phyloP scores from a whole-genome alignment of 192 early-diverging fungal species.

The Entomortierella lignicola region DNA sequence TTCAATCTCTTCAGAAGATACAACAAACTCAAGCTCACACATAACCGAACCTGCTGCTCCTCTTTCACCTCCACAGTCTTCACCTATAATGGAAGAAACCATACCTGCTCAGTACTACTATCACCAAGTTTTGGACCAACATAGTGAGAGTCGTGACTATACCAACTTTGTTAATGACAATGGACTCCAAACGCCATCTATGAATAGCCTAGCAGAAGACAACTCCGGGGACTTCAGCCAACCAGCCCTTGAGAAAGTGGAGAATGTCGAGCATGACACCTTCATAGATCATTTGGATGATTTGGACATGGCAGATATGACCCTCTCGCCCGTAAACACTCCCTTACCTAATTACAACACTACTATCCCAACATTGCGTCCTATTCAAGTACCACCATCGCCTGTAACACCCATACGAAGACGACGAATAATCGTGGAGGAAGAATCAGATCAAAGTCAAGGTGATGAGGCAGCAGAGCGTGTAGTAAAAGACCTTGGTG shows the following conservation, averaged over 20 bases:
- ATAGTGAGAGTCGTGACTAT: background rate
- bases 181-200: background rate
- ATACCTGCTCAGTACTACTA: background rate
- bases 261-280: conserved; percentile 12
- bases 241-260: background rate
- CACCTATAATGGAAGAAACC: background rate
- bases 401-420: conserved; percentile 2
- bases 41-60: background rate
- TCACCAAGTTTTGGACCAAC: background rate
- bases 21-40: background rate
- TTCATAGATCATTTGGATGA: conserved; percentile 14
- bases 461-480: background rate
- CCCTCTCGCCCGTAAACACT: conserved; percentile 3
- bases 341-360: background rate
- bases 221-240: background rate
- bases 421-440: conserved; percentile 25
- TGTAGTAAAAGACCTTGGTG: background rate
- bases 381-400: background rate
- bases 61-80: conserved; percentile 26
- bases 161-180: background rate
- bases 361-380: background rate
- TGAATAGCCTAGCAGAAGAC: background rate
- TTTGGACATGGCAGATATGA: conserved; percentile 19
- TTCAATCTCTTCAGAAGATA: background rate
- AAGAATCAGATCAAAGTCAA: background rate